Percentiles rank a stretch among this genome's conserved stretches.
Evolutionary conservation across 2,329 filamentous ascomycete genomes (phyloP).

Genomic region (Fusarium albidum): DNA sequence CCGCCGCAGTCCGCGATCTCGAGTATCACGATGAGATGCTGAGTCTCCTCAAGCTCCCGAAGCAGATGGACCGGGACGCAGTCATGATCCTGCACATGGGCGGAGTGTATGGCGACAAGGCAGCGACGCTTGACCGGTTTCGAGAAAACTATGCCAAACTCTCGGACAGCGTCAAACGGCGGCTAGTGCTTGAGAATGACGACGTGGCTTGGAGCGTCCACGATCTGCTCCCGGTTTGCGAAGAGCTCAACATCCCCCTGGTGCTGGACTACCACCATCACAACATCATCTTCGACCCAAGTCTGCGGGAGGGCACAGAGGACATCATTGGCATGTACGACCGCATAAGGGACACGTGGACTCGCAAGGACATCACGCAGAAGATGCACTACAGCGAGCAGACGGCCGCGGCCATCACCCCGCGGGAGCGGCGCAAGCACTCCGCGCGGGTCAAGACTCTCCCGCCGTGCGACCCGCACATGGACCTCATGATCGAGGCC

Average conservation of each 20-base stretch:
- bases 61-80: constrained; percentile 82
- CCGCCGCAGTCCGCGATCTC: constrained; percentile 80
- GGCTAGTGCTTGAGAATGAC: constrained; percentile 92
- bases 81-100: constrained; percentile 97
- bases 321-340: constrained; percentile 80
- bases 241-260: constrained; percentile 92
- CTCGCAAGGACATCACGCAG: constrained; percentile 81
- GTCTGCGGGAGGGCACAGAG: constrained; percentile 80
- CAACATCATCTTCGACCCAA: constrained; percentile 86
- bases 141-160: constrained; percentile 75
- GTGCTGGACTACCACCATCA: constrained; percentile 96
- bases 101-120: constrained; percentile 87
- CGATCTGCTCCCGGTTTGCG: constrained; percentile 86
- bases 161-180: constrained; percentile 75
- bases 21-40: constrained; percentile 91
- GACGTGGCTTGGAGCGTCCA: constrained; percentile 94
- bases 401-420: constrained; percentile 69
- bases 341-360: constrained; percentile 85
- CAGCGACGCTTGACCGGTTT: constrained; percentile 80
- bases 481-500: constrained; percentile 99
- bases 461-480: constrained; percentile 81
- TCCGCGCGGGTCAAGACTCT: constrained; percentile 79
- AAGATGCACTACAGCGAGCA: constrained; percentile 98
- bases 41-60: constrained; percentile 76
- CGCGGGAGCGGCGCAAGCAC: constrained; percentile 83